Evolutionary conservation across 352 stramenopile species (phyloP), one percentile per base, ranked within the genome.

Genomic region (Thalassiosira exigua): DNA sequence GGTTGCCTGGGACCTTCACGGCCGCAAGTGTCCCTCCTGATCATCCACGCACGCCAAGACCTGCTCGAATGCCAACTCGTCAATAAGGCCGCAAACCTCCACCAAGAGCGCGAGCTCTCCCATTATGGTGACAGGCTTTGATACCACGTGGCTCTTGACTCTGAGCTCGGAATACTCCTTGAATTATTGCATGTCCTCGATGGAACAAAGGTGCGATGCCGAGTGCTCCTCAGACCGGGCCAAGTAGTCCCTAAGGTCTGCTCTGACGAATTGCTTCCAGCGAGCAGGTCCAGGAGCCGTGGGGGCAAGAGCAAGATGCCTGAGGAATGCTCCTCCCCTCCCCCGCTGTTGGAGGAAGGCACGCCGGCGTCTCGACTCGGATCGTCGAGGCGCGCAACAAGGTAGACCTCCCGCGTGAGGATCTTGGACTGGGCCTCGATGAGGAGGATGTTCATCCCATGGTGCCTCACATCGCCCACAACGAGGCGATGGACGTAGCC

Each of bases 81-180:
- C 97, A 94, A 99, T 98, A 24, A 99, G 89, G 32, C 81, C 90
- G 72, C 98, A 97, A 3, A 97, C 91, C 82, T 99, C 96, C 3
- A 99, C 97, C 27, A 98, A 92, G n/a, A 97, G 91, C 41, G 95
- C 95, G 24, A 99, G 85, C 82, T 99, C 97, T 59, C 95, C 95
- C 92, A 99, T 98, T 52, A 99, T 93, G 36, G 98, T 97, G 59
- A 99, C 97, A 85, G 99, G 98, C 88, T 99, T 99, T 33, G 95
- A 98, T 4, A 99, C 97, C 33, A 97, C 98, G 58, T 98, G 95
- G 0, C 93, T 97, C 84, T 98, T 92, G 60, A 95, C 97, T 56
- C 96, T 86, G 72, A 99, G 96, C 33, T 97, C 95, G 7, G 96
- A 96, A 83, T 98, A 99, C 69, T 97, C 96, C 91, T 99, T 93